phyloP scores from a whole-genome alignment of 352 stramenopile species.

The Globisporangium sylvaticum region DNA sequence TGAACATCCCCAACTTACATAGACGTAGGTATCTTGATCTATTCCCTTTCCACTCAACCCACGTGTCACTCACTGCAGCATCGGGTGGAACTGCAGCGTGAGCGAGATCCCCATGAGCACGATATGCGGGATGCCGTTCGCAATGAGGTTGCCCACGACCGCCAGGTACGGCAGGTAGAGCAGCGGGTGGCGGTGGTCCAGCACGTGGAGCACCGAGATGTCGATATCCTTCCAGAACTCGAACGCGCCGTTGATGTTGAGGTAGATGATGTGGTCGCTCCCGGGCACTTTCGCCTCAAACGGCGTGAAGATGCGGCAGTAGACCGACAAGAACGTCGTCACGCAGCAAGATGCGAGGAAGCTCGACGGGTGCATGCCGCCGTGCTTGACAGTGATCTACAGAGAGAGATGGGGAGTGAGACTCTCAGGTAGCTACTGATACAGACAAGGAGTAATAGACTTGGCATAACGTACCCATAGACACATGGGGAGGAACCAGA shows the following conservation, averaged over 20 bases:
- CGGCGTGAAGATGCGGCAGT: conserved; percentile 53
- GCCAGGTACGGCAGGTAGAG: conserved; percentile 73
- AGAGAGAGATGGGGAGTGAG: too few relatives aligned
- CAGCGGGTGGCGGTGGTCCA: conserved; percentile 64
- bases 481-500: conserved; percentile 83
- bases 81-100: conserved; percentile 46
- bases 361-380: conserved; percentile 72
- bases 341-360: conserved; percentile 53
- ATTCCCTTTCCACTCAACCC: neutral
- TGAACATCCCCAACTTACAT: neutral
- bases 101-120: conserved; percentile 56
- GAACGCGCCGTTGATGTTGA: conserved; percentile 82
- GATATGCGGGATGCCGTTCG: conserved; percentile 69
- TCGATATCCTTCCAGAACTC: conserved; percentile 84
- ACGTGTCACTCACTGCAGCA: conserved; percentile 23
- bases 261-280: conserved; percentile 68
- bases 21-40: neutral
- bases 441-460: too few relatives aligned
- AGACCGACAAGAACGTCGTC: conserved; percentile 58
- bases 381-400: conserved; percentile 59
- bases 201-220: conserved; percentile 61
- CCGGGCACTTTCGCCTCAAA: conserved; percentile 61
- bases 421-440: too few relatives aligned
- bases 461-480: too few relatives aligned
- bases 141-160: conserved; percentile 59